phyloP scores from a whole-genome alignment of 306 rosid genomes.

The Lathyrus oleraceus region DNA sequence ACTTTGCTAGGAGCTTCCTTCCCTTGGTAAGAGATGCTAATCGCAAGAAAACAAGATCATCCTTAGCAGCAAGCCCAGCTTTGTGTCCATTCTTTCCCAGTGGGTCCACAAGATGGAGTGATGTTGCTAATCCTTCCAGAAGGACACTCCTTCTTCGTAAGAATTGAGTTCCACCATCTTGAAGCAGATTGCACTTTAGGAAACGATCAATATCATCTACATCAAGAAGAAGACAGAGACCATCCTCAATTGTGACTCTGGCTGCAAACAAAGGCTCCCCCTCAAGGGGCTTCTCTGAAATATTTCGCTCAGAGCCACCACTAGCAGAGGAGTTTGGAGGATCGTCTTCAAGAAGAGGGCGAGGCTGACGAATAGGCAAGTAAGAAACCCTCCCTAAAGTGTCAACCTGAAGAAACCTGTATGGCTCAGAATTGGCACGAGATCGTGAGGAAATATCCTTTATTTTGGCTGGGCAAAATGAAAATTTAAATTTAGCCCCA shows the following conservation, averaged over 20 bases:
- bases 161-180: slow-evolving; percentile 57
- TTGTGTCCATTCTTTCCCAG: slow-evolving; percentile 54
- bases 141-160: slow-evolving; percentile 53
- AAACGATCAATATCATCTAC: slow-evolving; percentile 58
- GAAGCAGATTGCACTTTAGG: slow-evolving; percentile 43
- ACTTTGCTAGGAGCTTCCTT: slow-evolving; percentile 49
- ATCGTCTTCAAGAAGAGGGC: slow-evolving; percentile 58
- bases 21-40: slow-evolving; percentile 53
- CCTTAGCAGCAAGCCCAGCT: slow-evolving; percentile 53
- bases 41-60: slow-evolving; percentile 55
- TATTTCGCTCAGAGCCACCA: slow-evolving; percentile 46
- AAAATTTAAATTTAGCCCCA: slow-evolving; percentile 44
- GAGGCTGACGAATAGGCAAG: slow-evolving; percentile 49
- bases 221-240: slow-evolving; percentile 59
- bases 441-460: slow-evolving; percentile 50
- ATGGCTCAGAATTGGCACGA: slow-evolving; percentile 45
- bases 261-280: slow-evolving; percentile 62
- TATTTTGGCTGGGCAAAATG: slow-evolving; percentile 56
- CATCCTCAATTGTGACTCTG: slow-evolving; percentile 57
- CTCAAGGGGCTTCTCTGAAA: slow-evolving; percentile 54
- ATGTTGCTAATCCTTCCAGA: slow-evolving; percentile 58
- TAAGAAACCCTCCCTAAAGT: slow-evolving; percentile 54
- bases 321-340: slow-evolving; percentile 42
- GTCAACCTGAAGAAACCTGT: slow-evolving; percentile 47
- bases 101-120: slow-evolving; percentile 59